Evolutionary conservation across 164 flowering plant species (phyloP).

Genomic region (Pachysandra terminalis): DNA sequence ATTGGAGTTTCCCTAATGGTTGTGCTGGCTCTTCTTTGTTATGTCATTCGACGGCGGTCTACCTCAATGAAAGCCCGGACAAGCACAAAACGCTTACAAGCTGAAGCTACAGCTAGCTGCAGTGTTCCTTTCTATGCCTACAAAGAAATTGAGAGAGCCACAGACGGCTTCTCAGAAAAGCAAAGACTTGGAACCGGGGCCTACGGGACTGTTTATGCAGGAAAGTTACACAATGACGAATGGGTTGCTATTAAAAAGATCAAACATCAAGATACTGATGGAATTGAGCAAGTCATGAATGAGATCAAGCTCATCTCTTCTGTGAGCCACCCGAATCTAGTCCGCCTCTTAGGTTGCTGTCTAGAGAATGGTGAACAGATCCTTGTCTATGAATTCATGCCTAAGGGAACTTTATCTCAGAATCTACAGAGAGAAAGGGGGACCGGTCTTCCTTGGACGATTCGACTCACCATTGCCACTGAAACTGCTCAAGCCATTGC

Average conservation of each 20-base stretch:
- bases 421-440: slow-evolving; percentile 70
- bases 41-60: slow-evolving; percentile 11
- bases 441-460: slow-evolving; percentile 58
- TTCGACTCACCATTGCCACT: slow-evolving; percentile 62
- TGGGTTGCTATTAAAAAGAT: slow-evolving; percentile 83
- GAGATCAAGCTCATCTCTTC: slow-evolving; percentile 83
- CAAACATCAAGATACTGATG: slow-evolving; percentile 50
- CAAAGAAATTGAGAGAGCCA: slow-evolving; percentile 79
- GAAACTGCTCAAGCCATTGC: slow-evolving; percentile 87
- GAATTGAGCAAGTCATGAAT: slow-evolving; percentile 71
- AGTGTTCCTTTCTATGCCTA: slow-evolving; percentile 59
- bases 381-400: slow-evolving; percentile 87
- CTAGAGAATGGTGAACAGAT: slow-evolving; percentile 68
- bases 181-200: slow-evolving; percentile 79
- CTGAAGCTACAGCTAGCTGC: slow-evolving; percentile 44
- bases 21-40: slow-evolving; percentile 24
- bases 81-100: slow-evolving; percentile 29
- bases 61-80: slow-evolving; percentile 16
- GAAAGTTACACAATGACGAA: slow-evolving; percentile 51
- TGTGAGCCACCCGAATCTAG: slow-evolving; percentile 77
- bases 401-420: slow-evolving; percentile 84
- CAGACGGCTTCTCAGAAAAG: slow-evolving; percentile 58
- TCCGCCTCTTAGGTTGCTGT: slow-evolving; percentile 87
- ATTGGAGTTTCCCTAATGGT: slow-evolving; percentile 51
- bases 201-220: slow-evolving; percentile 82